A percentile compares a stretch with the other conserved stretches of the same genome.
These are phyloP conservation scores for Colletotrichum echinochloae DNA, from an alignment of 2,329 filamentous ascomycete genomes.

Conservation along the genomic window DNA sequence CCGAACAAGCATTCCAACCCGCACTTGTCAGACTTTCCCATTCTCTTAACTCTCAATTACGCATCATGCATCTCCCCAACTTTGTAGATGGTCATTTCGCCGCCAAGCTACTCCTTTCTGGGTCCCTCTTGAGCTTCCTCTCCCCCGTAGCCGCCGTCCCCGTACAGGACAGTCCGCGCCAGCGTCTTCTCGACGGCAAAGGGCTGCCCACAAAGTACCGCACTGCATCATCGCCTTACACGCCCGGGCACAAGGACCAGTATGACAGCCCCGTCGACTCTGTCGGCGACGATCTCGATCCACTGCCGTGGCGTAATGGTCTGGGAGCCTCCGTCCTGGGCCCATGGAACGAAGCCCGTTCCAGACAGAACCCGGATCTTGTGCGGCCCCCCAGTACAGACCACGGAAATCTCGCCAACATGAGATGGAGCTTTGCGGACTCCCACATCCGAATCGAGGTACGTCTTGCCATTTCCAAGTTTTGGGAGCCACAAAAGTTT, in stretches of 20 bases:
- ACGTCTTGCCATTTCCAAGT: constrained; percentile 40
- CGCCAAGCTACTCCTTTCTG: constrained; percentile 11
- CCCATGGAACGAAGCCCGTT: constrained; percentile 76
- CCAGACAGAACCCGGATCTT: constrained; percentile 77
- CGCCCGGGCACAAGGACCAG: constrained; percentile 69
- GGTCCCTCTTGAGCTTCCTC: constrained; percentile 22
- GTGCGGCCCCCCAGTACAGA: constrained; percentile 80
- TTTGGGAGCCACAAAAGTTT: neutral
- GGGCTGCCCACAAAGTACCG: constrained; percentile 58
- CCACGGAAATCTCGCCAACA: constrained; percentile 76
- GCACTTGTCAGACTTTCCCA: neutral
- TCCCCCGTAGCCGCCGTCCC: constrained; percentile 23
- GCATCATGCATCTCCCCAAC: constrained; percentile 19
- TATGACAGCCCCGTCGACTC: constrained; percentile 73
- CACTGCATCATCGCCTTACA: constrained; percentile 63
- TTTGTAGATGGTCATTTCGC: constrained; percentile 9
- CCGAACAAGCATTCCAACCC: neutral
- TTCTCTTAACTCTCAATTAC: neutral
- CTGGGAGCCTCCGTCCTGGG: constrained; percentile 76
- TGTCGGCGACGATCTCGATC: constrained; percentile 69
- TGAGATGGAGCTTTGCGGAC: constrained; percentile 78
- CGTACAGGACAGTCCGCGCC: constrained; percentile 63
- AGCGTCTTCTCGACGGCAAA: constrained; percentile 65
- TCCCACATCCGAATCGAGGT: constrained; percentile 74
- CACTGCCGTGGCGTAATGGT: constrained; percentile 74